Conservation (phyloP, 371 early-diverging fungal genomes). For the Mortierella sp. region DNA sequence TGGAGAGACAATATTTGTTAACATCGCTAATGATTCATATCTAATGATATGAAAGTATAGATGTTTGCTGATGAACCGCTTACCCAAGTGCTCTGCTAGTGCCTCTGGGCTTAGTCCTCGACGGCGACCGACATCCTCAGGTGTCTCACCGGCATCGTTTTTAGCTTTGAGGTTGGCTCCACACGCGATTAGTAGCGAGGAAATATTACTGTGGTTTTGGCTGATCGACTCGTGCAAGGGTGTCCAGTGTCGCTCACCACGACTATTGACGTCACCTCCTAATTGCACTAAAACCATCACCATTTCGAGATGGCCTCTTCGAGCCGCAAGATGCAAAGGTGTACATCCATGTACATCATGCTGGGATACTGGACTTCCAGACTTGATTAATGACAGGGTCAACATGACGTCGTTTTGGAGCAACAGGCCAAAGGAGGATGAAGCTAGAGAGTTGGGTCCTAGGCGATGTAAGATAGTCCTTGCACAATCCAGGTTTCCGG, state of each 20-base stretch:
- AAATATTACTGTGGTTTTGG: conserved; percentile 53
- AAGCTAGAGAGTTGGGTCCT: conserved; percentile 31
- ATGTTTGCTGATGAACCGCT: background rate
- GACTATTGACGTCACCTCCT: conserved; percentile 55
- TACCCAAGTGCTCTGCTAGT: conserved; percentile 43
- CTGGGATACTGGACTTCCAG: conserved; percentile 56
- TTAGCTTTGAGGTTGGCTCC: conserved; percentile 44
- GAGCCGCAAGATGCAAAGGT: conserved; percentile 55
- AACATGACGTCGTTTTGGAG: conserved; percentile 59
- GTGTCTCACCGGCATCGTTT: conserved; percentile 52
- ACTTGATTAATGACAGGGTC: conserved; percentile 53
- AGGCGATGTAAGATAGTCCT: conserved; percentile 46
- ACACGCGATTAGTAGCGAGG: conserved; percentile 46
- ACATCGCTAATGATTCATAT: background rate
- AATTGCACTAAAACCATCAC: conserved; percentile 56
- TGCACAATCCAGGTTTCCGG: conserved; percentile 54
- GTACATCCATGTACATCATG: conserved; percentile 57
- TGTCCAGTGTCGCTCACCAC: conserved; percentile 55
- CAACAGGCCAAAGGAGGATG: conserved; percentile 48
- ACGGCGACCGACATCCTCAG: conserved; percentile 50
- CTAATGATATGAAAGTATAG: background rate
- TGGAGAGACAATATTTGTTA: too few species aligned
- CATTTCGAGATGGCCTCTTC: conserved; percentile 58
- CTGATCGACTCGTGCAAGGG: conserved; percentile 59
- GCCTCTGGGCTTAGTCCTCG: conserved; percentile 34